Evolutionary conservation across 805 yeast genomes (phyloP).

Genomic region (Candida khao-thaluensis): DNA sequence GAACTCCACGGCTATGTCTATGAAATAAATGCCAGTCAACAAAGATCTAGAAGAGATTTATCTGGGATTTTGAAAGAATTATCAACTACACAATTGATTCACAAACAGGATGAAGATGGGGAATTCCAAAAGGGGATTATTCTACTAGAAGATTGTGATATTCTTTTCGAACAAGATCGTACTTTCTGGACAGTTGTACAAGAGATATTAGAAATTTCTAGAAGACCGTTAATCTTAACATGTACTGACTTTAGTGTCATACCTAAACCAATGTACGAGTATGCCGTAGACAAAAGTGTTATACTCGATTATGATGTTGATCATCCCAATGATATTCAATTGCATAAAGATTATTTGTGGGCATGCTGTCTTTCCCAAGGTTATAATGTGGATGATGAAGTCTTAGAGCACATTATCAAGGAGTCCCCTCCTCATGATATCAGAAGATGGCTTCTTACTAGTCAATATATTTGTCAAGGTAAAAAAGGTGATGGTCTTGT

Average conservation of each 20-base stretch:
- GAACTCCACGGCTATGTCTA: conserved; percentile 69
- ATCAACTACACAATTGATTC: conserved; percentile 80
- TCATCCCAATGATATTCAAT: background rate
- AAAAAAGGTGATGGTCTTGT: background rate
- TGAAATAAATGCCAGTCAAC: conserved; percentile 76
- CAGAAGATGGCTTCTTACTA: conserved; percentile 44
- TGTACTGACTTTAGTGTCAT: conserved; percentile 50
- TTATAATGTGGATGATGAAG: conserved; percentile 27
- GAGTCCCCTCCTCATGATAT: conserved; percentile 34
- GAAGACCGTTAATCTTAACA: conserved; percentile 70
- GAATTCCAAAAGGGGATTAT: conserved; percentile 62
- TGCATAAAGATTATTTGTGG: conserved; percentile 41
- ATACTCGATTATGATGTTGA: conserved; percentile 17
- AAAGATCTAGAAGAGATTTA: conserved; percentile 71
- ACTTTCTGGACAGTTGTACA: conserved; percentile 77
- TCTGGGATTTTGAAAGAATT: conserved; percentile 67
- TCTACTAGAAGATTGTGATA: conserved; percentile 82
- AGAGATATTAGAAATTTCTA: conserved; percentile 56
- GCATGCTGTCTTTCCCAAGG: conserved; percentile 37
- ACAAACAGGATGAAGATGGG: conserved; percentile 24
- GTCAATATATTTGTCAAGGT: conserved; percentile 41
- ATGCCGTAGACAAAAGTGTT: conserved; percentile 44
- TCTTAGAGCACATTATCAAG: conserved; percentile 24
- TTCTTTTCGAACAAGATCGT: conserved; percentile 72
- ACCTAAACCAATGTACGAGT: conserved; percentile 48